Evolutionary conservation across 2,329 filamentous ascomycete genomes (phyloP).

Genomic region (Aspergillus fumigatus): DNA sequence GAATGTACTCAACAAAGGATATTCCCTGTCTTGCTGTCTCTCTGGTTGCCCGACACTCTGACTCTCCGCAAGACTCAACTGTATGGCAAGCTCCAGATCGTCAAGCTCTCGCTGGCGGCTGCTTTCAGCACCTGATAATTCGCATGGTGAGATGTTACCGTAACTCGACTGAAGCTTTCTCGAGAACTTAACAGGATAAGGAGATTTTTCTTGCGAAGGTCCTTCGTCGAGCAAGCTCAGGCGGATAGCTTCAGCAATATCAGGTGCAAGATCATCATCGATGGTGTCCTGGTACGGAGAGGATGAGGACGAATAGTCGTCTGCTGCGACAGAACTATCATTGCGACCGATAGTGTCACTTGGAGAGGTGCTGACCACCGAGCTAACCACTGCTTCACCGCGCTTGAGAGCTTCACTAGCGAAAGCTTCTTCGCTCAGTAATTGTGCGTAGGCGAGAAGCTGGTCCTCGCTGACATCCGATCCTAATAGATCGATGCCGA

Average conservation of each 20-base stretch:
- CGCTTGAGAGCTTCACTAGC: conserved; percentile 47
- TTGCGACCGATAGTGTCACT: conserved; percentile 33
- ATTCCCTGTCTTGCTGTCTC: conserved; percentile 26
- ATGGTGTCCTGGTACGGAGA: conserved; percentile 35
- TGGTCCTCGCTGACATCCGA: conserved; percentile 57
- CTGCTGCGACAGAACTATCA: conserved; percentile 24
- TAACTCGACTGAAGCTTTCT: conserved; percentile 20
- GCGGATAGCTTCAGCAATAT: conserved; percentile 60
- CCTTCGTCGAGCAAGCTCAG: conserved; percentile 43
- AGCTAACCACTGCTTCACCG: conserved; percentile 39
- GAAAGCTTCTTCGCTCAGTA: conserved; percentile 58
- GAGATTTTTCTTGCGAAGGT: conserved; percentile 13
- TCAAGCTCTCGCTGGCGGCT: conserved; percentile 46
- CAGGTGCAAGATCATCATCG: conserved; percentile 51
- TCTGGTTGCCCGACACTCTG: conserved; percentile 39
- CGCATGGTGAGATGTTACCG: conserved; percentile 14
- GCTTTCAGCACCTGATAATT: conserved; percentile 24
- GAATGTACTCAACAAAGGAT: conserved; percentile 24
- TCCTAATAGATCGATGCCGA: conserved; percentile 71
- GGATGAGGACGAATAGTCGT: conserved; percentile 32
- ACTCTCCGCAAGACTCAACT: conserved; percentile 58
- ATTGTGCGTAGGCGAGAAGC: conserved; percentile 57
- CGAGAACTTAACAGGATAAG: conserved; percentile 34
- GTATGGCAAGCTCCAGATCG: conserved; percentile 59
- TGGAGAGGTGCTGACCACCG: conserved; percentile 35